Percentiles rank a stretch among this genome's conserved stretches.
Conservation (phyloP, 371 early-diverging fungal genomes). For the Mucor indicus region DNA sequence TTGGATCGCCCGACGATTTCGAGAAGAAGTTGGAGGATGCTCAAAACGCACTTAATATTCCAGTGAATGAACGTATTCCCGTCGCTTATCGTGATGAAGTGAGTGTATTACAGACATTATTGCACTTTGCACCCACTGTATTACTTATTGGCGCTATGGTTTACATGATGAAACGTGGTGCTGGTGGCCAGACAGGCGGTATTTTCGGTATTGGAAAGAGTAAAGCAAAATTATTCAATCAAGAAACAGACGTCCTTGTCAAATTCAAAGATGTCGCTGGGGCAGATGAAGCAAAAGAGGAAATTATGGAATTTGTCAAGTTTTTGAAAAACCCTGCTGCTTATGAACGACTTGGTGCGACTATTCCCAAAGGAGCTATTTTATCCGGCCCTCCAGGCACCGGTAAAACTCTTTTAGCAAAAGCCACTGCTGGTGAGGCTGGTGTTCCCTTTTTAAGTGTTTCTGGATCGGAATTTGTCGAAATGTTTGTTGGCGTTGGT, state of each 20-base stretch:
- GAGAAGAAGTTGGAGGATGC: conserved; percentile 87
- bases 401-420: conserved; percentile 97
- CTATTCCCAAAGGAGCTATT: conserved; percentile 99
- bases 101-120: conserved; percentile 63
- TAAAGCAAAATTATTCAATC: conserved; percentile 93
- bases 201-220: conserved; percentile 97
- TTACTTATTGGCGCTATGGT: conserved; percentile 82
- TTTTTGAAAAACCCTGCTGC: conserved; percentile 96
- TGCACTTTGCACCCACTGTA: conserved; percentile 92
- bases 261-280: conserved; percentile 99
- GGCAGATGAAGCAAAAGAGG: conserved; percentile 99
- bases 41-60: conserved; percentile 87
- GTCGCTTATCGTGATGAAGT: conserved; percentile 84
- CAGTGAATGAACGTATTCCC: conserved; percentile 87
- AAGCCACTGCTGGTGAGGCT: conserved; percentile 99
- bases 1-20: conserved; percentile 93
- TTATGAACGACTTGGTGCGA: conserved; percentile 98
- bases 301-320: conserved; percentile 99
- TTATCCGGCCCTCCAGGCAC: conserved; percentile 98
- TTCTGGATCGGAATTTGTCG: conserved; percentile 99
- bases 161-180: conserved; percentile 79
- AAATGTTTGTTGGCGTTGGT: conserved; percentile 99
- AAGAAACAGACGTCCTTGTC: conserved; percentile 91
- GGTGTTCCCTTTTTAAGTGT: conserved; percentile 97
- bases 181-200: conserved; percentile 69